Conservation (phyloP, 768 basidiomycete genomes). For the Cystofilobasidium ferigula region DNA sequence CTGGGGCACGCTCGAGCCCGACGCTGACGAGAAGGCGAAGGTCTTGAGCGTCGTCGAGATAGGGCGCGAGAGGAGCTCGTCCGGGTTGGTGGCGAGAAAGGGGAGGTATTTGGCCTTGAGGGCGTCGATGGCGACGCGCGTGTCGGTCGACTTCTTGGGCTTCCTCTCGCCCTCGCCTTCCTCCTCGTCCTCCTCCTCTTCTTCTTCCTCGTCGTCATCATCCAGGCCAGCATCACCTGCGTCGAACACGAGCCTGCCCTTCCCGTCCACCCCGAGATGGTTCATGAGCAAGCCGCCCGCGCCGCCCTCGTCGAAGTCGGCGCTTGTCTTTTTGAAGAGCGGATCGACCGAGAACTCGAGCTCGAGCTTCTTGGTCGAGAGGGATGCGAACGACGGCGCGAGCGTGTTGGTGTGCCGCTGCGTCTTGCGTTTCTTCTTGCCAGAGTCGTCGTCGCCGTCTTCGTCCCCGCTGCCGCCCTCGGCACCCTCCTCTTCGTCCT, state of each 20-base stretch:
- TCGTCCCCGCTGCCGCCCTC: conserved; percentile 41
- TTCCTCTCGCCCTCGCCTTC: conserved; percentile 43
- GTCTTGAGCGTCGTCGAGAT: conserved; percentile 70
- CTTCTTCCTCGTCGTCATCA: conserved; percentile 57
- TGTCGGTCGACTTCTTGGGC: conserved; percentile 44
- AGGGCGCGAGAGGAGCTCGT: conserved; percentile 42
- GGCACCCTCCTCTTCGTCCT: conserved; percentile 19
- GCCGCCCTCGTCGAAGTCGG: conserved; percentile 97
- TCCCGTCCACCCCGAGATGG: conserved; percentile 74
- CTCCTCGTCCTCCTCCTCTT: conserved; percentile 48
- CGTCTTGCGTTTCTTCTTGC: conserved; percentile 48
- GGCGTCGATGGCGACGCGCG: conserved; percentile 18
- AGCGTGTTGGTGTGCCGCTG: conserved; percentile 70
- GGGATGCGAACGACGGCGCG: conserved; percentile 68
- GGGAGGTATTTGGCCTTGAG: conserved; percentile 57
- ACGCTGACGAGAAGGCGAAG: conserved; percentile 70
- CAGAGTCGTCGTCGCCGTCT: conserved; percentile 41
- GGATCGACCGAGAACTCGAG: conserved; percentile 94
- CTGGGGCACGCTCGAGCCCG: conserved; percentile 30
- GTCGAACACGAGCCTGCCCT: conserved; percentile 85
- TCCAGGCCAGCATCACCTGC: conserved; percentile 67
- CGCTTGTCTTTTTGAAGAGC: conserved; percentile 91
- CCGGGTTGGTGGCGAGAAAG: conserved; percentile 51
- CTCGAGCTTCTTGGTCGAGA: conserved; percentile 85
- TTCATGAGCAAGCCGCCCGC: conserved; percentile 95